phyloP scores from a whole-genome alignment of 2,329 filamentous ascomycete genomes.

The Fusarium marasasianum region DNA sequence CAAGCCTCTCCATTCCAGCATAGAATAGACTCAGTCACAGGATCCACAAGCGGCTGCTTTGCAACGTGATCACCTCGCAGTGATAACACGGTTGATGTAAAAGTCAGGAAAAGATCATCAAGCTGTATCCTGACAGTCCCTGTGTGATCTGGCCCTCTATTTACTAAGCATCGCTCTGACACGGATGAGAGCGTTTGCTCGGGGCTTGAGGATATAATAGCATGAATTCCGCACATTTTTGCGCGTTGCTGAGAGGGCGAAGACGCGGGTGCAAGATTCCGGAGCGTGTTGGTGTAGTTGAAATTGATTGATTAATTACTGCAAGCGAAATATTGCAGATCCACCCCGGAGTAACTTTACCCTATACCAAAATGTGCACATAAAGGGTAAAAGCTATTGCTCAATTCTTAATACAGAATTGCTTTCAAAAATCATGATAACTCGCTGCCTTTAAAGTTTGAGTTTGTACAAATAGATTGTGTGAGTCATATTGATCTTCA shows the following conservation, averaged over 20 bases:
- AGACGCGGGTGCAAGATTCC: slow-evolving; percentile 13
- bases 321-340: slow-evolving; percentile 8
- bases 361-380: neutral
- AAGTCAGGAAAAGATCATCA: slow-evolving; percentile 60
- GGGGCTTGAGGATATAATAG: slow-evolving; percentile 53
- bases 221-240: slow-evolving; percentile 71
- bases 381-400: neutral
- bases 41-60: slow-evolving; percentile 75
- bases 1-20: slow-evolving; percentile 99
- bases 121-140: slow-evolving; percentile 53
- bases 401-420: neutral
- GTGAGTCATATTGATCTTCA: neutral
- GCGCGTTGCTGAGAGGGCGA: slow-evolving; percentile 13
- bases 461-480: neutral
- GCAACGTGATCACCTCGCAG: slow-evolving; percentile 80
- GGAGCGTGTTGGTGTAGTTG: slow-evolving; percentile 1
- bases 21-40: slow-evolving; percentile 68
- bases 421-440: no score
- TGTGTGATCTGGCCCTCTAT: slow-evolving; percentile 68
- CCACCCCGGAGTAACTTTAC: slow-evolving; percentile 2
- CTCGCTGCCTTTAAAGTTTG: neutral
- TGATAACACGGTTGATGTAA: slow-evolving; percentile 88
- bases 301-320: neutral
- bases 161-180: slow-evolving; percentile 59
- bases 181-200: slow-evolving; percentile 44